Percentiles rank a stretch among this genome's conserved stretches.
Evolutionary conservation across 2,329 filamentous ascomycete genomes (phyloP).

Genomic region (Fusarium pseudoanthophilum): DNA sequence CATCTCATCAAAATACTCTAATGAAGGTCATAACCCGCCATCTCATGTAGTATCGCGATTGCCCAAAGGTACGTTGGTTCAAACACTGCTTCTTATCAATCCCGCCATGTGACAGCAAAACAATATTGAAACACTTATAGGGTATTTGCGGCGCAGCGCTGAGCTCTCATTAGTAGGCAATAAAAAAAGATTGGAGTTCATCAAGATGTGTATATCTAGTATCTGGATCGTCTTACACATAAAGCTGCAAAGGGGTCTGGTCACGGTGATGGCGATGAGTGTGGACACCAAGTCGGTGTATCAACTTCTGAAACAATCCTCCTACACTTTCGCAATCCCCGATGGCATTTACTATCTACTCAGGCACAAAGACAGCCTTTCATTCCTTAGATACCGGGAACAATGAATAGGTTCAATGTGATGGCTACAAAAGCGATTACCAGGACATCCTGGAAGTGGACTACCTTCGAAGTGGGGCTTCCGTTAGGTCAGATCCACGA

Average conservation of each 20-base stretch:
- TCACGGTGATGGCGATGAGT: not conserved
- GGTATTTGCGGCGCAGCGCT: too few relatives aligned
- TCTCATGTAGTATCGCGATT: not conserved
- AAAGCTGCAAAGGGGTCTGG: not conserved
- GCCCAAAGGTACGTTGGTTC: not conserved
- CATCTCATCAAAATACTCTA: not conserved
- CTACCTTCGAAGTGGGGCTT: not conserved
- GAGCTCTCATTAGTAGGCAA: not conserved
- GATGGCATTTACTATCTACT: not conserved
- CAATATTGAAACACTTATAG: not conserved
- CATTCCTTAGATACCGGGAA: not conserved
- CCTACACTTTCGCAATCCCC: not conserved
- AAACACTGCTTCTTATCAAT: not conserved
- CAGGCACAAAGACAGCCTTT: not conserved
- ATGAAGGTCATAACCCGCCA: not conserved
- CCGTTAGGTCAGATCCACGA: too few relatives aligned
- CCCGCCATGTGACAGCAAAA: not conserved
- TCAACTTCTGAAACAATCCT: constrained; percentile 10
- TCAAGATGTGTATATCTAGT: not conserved
- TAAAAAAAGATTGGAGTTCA: not conserved
- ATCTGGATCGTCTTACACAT: not conserved
- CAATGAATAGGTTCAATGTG: not conserved
- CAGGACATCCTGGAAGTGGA: not conserved
- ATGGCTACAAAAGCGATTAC: not conserved
- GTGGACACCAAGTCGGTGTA: not conserved